Percentiles rank a stretch among this genome's conserved stretches.
These are phyloP conservation scores for Drosera capensis DNA, from an alignment of 148 eudicot genomes.

Conservation along the genomic window DNA sequence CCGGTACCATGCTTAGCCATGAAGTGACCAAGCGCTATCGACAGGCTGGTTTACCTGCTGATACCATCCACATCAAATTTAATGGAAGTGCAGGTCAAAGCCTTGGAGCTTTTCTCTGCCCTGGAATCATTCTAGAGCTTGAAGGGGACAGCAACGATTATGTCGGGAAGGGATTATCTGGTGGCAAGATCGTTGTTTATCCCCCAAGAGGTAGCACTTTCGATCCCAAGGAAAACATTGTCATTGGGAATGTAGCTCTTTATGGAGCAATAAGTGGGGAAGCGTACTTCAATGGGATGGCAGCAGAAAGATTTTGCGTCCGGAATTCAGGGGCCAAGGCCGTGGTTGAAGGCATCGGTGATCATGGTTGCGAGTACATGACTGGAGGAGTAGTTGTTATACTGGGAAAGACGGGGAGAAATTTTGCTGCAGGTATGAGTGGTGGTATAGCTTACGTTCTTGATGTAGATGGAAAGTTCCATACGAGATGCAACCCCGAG, in stretches of 20 bases:
- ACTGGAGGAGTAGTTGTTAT: conserved; percentile 92
- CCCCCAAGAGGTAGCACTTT: conserved; percentile 78
- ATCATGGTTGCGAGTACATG: conserved; percentile 99
- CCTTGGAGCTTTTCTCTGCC: conserved; percentile 92
- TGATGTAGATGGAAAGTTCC: conserved; percentile 56
- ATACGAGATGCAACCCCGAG: conserved; percentile 64
- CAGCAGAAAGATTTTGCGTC: conserved; percentile 93
- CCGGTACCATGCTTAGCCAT: conserved; percentile 99
- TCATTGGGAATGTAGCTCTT: conserved; percentile 94
- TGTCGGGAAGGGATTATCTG: conserved; percentile 96
- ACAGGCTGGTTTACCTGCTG: conserved; percentile 55
- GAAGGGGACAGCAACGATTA: conserved; percentile 99
- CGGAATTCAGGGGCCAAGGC: conserved; percentile 96
- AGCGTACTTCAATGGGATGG: conserved; percentile 98
- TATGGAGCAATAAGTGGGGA: conserved; percentile 91
- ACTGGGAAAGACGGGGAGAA: conserved; percentile 86
- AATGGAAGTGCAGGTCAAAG: conserved; percentile 98
- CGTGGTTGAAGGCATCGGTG: conserved; percentile 98
- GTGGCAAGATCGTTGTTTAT: conserved; percentile 86
- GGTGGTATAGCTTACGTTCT: conserved; percentile 93
- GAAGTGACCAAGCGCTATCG: conserved; percentile 89
- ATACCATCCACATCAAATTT: conserved; percentile 84
- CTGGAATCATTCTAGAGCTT: conserved; percentile 86
- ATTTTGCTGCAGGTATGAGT: conserved; percentile 99
- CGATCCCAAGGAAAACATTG: conserved; percentile 96